Conservation (phyloP, 148 eudicot species). For the Cornus suecica region DNA sequence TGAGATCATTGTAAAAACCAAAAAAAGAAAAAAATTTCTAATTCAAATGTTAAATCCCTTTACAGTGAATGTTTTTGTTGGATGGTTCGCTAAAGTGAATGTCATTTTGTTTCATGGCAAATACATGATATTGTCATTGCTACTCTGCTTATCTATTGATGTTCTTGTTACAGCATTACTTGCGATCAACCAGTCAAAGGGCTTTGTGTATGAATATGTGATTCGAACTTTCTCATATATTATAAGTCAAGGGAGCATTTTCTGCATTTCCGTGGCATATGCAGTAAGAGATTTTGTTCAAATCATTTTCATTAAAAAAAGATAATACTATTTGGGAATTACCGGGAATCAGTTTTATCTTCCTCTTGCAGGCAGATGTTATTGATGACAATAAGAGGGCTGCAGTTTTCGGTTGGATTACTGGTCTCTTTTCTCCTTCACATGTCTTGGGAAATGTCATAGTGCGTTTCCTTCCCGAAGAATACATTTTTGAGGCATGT, state of each 20-base stretch:
- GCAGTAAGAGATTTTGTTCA: conserved; percentile 52
- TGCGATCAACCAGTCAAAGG: conserved; percentile 57
- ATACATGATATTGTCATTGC: neutral
- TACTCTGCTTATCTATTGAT: neutral
- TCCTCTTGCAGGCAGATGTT: conserved; percentile 67
- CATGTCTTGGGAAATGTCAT: conserved; percentile 74
- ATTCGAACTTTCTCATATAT: conserved; percentile 71
- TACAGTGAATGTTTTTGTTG: neutral
- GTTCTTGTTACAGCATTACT: conserved; percentile 57
- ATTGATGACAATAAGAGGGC: conserved; percentile 61
- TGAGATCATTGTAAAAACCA: neutral
- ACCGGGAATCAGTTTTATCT: neutral
- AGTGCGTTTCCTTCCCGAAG: conserved; percentile 81
- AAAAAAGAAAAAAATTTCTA: no score
- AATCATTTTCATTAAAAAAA: neutral
- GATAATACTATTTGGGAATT: neutral
- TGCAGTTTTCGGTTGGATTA: conserved; percentile 83
- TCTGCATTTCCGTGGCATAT: conserved; percentile 89
- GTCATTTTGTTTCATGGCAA: no score
- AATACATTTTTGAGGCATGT: conserved; percentile 71
- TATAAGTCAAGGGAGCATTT: conserved; percentile 88
- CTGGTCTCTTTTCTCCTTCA: conserved; percentile 77
- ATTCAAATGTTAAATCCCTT: no score
- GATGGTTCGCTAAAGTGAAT: no score
- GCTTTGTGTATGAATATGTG: conserved; percentile 69